Percentiles rank a stretch among this genome's conserved stretches.
Conservation (phyloP, 768 basidiomycete species). For the Mycena floridula region DNA sequence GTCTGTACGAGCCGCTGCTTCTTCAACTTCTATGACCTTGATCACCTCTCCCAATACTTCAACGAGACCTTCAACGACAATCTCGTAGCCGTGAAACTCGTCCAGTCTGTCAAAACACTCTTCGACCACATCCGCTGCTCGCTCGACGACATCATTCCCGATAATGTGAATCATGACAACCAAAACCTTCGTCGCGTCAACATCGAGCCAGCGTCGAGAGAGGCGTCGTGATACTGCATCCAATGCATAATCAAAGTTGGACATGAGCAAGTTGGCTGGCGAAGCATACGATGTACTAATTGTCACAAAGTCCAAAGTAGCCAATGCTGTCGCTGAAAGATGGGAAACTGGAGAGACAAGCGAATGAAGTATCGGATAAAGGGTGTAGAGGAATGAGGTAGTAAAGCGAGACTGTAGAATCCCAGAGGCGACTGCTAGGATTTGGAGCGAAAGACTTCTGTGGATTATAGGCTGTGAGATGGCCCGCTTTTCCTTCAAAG, state of each 20-base stretch:
- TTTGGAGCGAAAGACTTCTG: conserved; percentile 61
- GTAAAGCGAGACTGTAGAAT: conserved; percentile 70
- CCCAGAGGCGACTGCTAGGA: conserved; percentile 65
- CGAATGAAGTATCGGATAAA: conserved; percentile 87
- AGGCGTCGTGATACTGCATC: conserved; percentile 85
- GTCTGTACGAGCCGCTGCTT: conserved; percentile 17
- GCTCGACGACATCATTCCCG: conserved; percentile 79
- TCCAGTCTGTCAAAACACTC: conserved; percentile 97
- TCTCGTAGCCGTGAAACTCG: conserved; percentile 89
- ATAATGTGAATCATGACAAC: conserved; percentile 81
- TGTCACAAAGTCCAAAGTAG: conserved; percentile 66
- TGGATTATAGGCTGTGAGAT: conserved; percentile 60
- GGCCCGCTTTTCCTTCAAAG: conserved; percentile 17
- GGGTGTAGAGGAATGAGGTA: conserved; percentile 63
- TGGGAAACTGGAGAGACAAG: conserved; percentile 66
- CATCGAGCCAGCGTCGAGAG: conserved; percentile 73
- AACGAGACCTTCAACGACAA: conserved; percentile 80
- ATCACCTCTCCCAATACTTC: conserved; percentile 86
- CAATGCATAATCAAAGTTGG: conserved; percentile 95
- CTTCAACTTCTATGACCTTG: conserved; percentile 62
- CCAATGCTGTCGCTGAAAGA: conserved; percentile 70
- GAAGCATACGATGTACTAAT: conserved; percentile 83
- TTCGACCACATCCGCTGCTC: conserved; percentile 91
- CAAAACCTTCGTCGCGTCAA: conserved; percentile 86
- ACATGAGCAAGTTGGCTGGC: conserved; percentile 78